Evolutionary conservation across 2,329 filamentous ascomycete species (phyloP).

Genomic region (Colletotrichum liriopes): DNA sequence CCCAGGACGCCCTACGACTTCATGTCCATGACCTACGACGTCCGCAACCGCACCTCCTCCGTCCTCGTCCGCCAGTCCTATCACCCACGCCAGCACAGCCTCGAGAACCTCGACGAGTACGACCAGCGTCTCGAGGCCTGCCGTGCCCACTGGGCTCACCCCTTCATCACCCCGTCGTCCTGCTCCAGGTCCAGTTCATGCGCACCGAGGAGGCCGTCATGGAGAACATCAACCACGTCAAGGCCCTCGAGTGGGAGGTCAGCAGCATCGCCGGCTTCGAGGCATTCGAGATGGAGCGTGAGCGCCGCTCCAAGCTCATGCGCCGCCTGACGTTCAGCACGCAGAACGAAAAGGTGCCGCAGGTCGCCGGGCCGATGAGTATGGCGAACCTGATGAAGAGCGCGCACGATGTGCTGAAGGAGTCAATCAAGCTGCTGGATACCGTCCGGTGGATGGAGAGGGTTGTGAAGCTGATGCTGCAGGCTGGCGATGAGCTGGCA

Average conservation of each 20-base stretch:
- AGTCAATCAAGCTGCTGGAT: conserved; percentile 62
- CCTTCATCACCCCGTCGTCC: conserved; percentile 61
- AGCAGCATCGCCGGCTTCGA: conserved; percentile 60
- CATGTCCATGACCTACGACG: conserved; percentile 62
- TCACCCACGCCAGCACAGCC: conserved; percentile 57
- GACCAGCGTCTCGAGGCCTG: conserved; percentile 62
- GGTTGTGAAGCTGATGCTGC: conserved; percentile 60
- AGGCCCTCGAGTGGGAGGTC: conserved; percentile 59
- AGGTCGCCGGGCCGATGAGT: conserved; percentile 54
- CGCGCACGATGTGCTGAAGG: conserved; percentile 62
- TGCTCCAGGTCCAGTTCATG: conserved; percentile 63
- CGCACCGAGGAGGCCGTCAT: conserved; percentile 61
- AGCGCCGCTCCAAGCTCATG: conserved; percentile 46
- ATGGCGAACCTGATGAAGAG: conserved; percentile 65
- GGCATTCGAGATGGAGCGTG: conserved; percentile 46
- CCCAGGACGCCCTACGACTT: conserved; percentile 64
- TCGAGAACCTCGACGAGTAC: conserved; percentile 63
- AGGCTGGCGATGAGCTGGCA: conserved; percentile 61
- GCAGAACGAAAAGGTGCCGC: conserved; percentile 31
- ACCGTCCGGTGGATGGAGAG: conserved; percentile 65
- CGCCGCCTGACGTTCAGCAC: conserved; percentile 23
- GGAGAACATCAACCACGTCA: conserved; percentile 60
- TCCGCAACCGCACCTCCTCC: conserved; percentile 56
- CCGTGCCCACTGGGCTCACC: conserved; percentile 62
- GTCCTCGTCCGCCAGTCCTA: conserved; percentile 61